Evolutionary conservation across 129 eudicot species (phyloP), one percentile per base, ranked within the genome.

Genomic region (Gnaphalium uliginosum): DNA sequence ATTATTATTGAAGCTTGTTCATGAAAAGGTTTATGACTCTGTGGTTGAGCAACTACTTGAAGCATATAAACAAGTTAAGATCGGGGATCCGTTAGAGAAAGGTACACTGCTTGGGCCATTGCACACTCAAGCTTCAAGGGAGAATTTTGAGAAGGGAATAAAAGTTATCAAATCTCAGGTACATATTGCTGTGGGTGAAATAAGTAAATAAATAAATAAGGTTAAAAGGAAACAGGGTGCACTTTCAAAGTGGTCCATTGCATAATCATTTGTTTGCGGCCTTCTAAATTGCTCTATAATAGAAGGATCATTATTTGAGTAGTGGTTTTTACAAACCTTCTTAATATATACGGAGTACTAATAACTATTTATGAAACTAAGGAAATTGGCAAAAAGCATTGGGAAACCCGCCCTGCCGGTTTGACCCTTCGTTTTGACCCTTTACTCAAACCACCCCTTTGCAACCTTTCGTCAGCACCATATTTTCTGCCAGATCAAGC

Each of bases 101-200:
- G 93, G 93, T 70, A 94, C 90, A 60, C 83, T 94, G 82, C 97
- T 94, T 74, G 98, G 98, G 74, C 98, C 98, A 29, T 78, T 94
- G 72, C 98, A 94, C 73, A 90, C 97, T 58, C 87, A 57, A 65
- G 68, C 81, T 46, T 90, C 97, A 58, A 85, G 74, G 87, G 88
- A 94, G 70, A 85, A 85, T 74, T 94, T 94, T 80, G 87, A 82
- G 85, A 94, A 94, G 76, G 98, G 98, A 60, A 87, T 94, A 33
- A 74, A 88, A 56, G 63, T 26, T 69, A 90, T 94, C 69, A 94
- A 86, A 39, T 88, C 96, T 62, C 97, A 94, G 98, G 98, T 79
- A 76, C 9, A 5, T 75, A 63, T 50, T 64, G 25, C n/a, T 50
- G 18, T 21, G 13, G 25, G 13, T 4, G 66, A 8, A 60, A n/a